Evolutionary conservation across 257 asterid genomes (phyloP).

Genomic region (Fraxinus americana): DNA sequence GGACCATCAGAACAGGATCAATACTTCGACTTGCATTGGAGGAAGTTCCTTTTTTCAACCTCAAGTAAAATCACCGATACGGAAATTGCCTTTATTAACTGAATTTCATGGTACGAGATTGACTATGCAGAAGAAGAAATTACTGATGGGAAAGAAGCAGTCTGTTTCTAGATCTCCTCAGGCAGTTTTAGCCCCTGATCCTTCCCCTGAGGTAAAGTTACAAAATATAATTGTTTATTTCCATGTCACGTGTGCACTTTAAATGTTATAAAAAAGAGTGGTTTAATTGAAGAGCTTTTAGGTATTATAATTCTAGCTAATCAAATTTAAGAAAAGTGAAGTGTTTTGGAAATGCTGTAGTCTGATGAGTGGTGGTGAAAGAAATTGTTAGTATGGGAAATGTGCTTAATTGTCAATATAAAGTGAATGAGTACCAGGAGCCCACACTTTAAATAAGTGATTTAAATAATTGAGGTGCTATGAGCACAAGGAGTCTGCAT

Average conservation of each 20-base stretch:
- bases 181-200: slow-evolving; percentile 69
- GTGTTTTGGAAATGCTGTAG: no score
- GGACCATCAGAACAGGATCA: slow-evolving; percentile 64
- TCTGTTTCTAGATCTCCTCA: slow-evolving; percentile 41
- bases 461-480: slow-evolving; percentile 6
- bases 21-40: slow-evolving; percentile 54
- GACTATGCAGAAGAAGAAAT: slow-evolving; percentile 38
- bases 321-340: background rate
- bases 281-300: background rate
- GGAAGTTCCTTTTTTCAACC: slow-evolving; percentile 66
- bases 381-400: background rate
- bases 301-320: background rate
- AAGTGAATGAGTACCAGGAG: background rate
- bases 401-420: background rate
- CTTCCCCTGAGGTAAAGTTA: slow-evolving; percentile 59
- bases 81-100: slow-evolving; percentile 59
- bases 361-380: background rate
- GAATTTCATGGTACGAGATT: slow-evolving; percentile 57
- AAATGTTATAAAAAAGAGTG: background rate
- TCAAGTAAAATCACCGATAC: slow-evolving; percentile 63
- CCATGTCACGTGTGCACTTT: background rate
- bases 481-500: background rate
- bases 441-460: background rate
- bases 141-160: slow-evolving; percentile 57
- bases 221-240: background rate